Evolutionary conservation across 805 yeast genomes (phyloP), one percentile per base, ranked within the genome.

Genomic region (Hemisphaericaspora nanyangensis): DNA sequence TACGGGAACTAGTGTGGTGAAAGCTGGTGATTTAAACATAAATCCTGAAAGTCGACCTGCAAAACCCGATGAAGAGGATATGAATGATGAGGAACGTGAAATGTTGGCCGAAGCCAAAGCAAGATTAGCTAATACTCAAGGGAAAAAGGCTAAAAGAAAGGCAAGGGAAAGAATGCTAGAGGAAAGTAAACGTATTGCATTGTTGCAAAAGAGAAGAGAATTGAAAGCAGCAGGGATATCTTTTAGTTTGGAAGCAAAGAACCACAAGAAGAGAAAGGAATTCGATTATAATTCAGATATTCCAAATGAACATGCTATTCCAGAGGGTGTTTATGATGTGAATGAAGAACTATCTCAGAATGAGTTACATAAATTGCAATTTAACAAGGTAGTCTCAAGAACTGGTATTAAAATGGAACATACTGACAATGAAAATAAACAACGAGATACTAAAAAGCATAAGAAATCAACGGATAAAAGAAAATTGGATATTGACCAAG

Each of bases 21-120:
- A 57, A 2, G 61, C 69, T 1, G 87, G 85, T 13, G 84, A 78
- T 37, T 51, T 80, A n/a, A 83, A 83, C 50, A 65, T 84, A 13
- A 70, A 79, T 46, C 85, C 90, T 0, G 96, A 90, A 54, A 74
- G 85, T 17, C 76, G 76, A 43, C 87, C 87, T 2, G 91, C 96
- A 0, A 71, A 77, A 44, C 95, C 95, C 0, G 95, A 88, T 61
- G 77, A 79, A 2, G 80, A 76, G 11, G 85, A 81, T 19, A 65
- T 88, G 71, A 90, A 82, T 42, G 96, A 88, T 31, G 96, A 87
- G 43, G 96, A 91, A 52, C 65, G 76, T 40, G 97, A 91, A 57
- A 88, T 90, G 96, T 60, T 90, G 6, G 79, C 87, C n/a, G 99
- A 93, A 56, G 99, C 99, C 1, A 75, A 83, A 34, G 95, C 96